phyloP scores from a whole-genome alignment of 768 basidiomycete genomes.

The Imleria badia region DNA sequence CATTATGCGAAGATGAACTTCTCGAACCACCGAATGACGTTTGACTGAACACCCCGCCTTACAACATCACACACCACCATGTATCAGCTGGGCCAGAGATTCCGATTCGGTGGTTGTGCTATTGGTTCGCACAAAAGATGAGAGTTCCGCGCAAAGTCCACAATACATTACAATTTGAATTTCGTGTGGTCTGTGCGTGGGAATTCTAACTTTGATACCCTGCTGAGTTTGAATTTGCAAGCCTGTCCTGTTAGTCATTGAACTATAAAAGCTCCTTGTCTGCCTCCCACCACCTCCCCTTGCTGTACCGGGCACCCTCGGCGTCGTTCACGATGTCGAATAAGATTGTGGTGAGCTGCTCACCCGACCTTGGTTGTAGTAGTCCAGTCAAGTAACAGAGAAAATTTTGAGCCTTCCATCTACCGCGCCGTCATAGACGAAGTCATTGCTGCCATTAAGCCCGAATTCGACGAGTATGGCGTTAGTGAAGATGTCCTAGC shows the following conservation, averaged over 20 bases:
- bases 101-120: background rate
- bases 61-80: background rate
- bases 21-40: background rate
- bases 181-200: constrained; percentile 47
- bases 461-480: constrained; percentile 96
- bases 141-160: too few species aligned
- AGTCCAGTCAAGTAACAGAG: constrained; percentile 53
- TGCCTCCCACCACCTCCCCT: constrained; percentile 35
- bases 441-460: constrained; percentile 82
- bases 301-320: constrained; percentile 28
- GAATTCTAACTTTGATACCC: constrained; percentile 27
- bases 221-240: constrained; percentile 46
- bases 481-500: constrained; percentile 88
- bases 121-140: too few species aligned
- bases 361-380: constrained; percentile 59
- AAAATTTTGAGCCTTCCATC: constrained; percentile 74
- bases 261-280: constrained; percentile 40
- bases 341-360: constrained; percentile 97
- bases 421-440: constrained; percentile 98
- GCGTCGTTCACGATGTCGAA: constrained; percentile 72
- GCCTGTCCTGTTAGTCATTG: constrained; percentile 37
- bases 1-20: background rate
- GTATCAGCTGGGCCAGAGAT: background rate
- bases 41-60: background rate
- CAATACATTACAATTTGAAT: background rate